A percentile compares a stretch with the other conserved stretches of the same genome.
These are phyloP conservation scores for Striga hermonthica DNA, from an alignment of 305 asterid genomes.

Conservation along the genomic window DNA sequence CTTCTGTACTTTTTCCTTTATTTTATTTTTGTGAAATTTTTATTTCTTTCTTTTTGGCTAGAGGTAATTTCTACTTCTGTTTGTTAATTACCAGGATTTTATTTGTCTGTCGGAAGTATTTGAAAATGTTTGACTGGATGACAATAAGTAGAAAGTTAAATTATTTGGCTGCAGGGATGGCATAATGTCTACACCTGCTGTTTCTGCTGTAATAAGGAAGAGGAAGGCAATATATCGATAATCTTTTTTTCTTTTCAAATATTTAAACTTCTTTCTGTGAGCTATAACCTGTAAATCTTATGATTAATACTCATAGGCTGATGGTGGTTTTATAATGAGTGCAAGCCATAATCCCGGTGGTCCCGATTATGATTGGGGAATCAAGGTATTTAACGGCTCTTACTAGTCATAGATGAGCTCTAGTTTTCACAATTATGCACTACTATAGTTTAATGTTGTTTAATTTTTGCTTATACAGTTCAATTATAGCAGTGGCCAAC, in stretches of 20 bases:
- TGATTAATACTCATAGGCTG: slow-evolving; percentile 53
- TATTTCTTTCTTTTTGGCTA: not conserved
- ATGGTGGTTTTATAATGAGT: slow-evolving; percentile 97
- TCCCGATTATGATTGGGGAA: slow-evolving; percentile 98
- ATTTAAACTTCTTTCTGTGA: slow-evolving; percentile 26
- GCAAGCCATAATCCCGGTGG: slow-evolving; percentile 99
- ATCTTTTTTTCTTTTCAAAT: slow-evolving; percentile 21
- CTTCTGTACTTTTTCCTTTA: not conserved
- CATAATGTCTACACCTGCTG: slow-evolving; percentile 93
- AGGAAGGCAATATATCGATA: slow-evolving; percentile 49
- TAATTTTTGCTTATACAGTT: slow-evolving; percentile 54
- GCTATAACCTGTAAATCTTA: slow-evolving; percentile 18
- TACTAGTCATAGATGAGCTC: not conserved
- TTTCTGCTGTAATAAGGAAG: slow-evolving; percentile 93
- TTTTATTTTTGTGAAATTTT: not conserved
- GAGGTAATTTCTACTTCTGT: too few relatives aligned
- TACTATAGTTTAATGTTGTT: not conserved
- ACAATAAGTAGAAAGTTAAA: slow-evolving; percentile 20
- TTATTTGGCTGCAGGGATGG: slow-evolving; percentile 66
- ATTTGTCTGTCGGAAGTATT: too few relatives aligned
- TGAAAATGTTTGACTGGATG: not conserved
- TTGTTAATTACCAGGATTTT: too few relatives aligned
- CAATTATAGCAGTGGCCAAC: slow-evolving; percentile 97
- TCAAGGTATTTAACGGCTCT: slow-evolving; percentile 59
- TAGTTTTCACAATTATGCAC: not conserved